Conservation (phyloP, 1,284 basidiomycete species). For the Cutaneotrichosporon sp. region DNA sequence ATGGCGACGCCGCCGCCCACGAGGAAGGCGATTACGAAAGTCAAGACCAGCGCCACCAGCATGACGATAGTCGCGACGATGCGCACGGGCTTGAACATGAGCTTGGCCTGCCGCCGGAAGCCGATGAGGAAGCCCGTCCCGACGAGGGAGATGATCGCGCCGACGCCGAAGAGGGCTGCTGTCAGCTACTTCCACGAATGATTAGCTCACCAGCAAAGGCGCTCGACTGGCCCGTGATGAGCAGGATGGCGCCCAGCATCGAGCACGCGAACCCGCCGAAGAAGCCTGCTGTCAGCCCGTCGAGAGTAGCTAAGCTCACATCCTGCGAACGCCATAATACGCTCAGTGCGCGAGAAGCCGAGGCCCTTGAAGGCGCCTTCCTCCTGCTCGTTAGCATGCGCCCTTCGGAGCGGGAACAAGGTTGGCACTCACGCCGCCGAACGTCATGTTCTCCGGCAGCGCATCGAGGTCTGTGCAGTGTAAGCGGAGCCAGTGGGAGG, state of each 20-base stretch:
- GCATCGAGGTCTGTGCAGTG: constrained; percentile 21
- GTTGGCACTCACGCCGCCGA: constrained; percentile 50
- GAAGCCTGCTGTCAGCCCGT: constrained; percentile 54
- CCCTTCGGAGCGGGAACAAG: not conserved
- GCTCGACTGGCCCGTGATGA: constrained; percentile 70
- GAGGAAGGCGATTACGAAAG: constrained; percentile 79
- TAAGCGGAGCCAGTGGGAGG: not conserved
- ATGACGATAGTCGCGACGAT: constrained; percentile 80
- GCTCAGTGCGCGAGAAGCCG: constrained; percentile 71
- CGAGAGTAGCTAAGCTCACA: constrained; percentile 59
- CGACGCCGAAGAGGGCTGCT: constrained; percentile 77
- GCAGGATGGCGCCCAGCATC: constrained; percentile 69
- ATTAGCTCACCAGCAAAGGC: constrained; percentile 71
- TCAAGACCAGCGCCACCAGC: constrained; percentile 70
- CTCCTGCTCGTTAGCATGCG: constrained; percentile 31
- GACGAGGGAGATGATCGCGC: constrained; percentile 76
- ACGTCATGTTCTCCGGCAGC: constrained; percentile 18
- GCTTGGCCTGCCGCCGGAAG: constrained; percentile 76
- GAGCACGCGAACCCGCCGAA: constrained; percentile 72
- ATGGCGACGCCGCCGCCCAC: constrained; percentile 47
- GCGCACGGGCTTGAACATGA: constrained; percentile 92
- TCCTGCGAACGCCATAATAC: constrained; percentile 78
- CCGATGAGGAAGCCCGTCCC: constrained; percentile 88
- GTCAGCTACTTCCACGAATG: not conserved
- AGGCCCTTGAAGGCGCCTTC: constrained; percentile 80